Evolutionary conservation across 306 rosid genomes (phyloP).

Genomic region (Dicorynia guianensis): DNA sequence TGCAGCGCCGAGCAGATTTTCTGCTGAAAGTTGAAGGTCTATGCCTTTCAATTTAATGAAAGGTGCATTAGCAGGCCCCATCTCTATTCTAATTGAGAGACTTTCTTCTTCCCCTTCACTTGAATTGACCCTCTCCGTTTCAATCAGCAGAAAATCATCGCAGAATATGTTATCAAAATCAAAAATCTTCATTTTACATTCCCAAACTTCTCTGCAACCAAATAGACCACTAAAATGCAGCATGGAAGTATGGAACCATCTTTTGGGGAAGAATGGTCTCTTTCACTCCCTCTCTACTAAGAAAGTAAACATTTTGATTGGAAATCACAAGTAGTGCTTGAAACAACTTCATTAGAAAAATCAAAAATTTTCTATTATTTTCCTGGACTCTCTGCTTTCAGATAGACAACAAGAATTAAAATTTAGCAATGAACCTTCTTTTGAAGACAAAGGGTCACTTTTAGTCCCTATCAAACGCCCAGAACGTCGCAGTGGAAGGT

Average conservation of each 20-base stretch:
- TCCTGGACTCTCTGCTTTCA: neutral
- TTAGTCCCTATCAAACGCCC: constrained; percentile 24
- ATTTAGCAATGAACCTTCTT: constrained; percentile 32
- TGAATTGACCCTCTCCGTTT: constrained; percentile 22
- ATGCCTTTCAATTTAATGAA: constrained; percentile 35
- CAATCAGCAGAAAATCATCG: constrained; percentile 18
- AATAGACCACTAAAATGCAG: no score
- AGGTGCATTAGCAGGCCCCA: constrained; percentile 72
- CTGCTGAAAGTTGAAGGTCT: constrained; percentile 47
- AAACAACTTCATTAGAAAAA: neutral
- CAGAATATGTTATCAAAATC: neutral
- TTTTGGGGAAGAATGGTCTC: no score
- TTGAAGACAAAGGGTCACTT: neutral
- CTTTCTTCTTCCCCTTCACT: constrained; percentile 33
- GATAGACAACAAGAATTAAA: neutral
- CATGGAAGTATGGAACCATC: no score
- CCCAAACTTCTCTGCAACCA: no score
- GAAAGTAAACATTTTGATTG: neutral
- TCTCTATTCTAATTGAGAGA: neutral
- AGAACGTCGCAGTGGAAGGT: constrained; percentile 24
- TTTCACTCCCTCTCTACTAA: no score
- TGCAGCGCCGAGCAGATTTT: constrained; percentile 59
- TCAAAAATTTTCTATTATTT: neutral
- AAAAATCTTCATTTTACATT: no score
- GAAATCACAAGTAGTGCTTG: neutral